phyloP scores from a whole-genome alignment of 139 green algal genomes.

The Auxenochlorella protothecoides region DNA sequence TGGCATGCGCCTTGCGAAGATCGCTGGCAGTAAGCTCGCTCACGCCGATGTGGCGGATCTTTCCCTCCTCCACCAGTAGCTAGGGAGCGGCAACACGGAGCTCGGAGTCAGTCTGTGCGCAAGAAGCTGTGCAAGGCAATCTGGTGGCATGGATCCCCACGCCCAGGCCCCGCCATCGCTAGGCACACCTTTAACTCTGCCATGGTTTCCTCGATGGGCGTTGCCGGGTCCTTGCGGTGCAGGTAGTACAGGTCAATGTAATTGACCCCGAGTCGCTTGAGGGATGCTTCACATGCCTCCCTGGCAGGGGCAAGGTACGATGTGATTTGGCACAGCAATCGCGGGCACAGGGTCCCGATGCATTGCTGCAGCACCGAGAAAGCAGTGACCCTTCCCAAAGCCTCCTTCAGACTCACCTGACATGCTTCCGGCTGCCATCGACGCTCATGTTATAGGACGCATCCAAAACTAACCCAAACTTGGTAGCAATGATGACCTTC shows the following conservation, averaged over 20 bases:
- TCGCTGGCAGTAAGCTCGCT: slow-evolving; percentile 41
- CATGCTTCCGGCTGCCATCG: no score
- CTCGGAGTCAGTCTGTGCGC: background rate
- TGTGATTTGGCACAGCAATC: no score
- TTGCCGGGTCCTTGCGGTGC: slow-evolving; percentile 31
- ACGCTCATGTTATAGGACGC: background rate
- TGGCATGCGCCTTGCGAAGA: slow-evolving; percentile 47
- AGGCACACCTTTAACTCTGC: slow-evolving; percentile 32
- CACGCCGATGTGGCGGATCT: slow-evolving; percentile 59
- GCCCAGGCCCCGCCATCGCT: background rate
- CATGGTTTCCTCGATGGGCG: slow-evolving; percentile 49
- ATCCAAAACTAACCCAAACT: slow-evolving; percentile 27
- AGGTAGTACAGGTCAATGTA: slow-evolving; percentile 41
- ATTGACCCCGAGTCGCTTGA: slow-evolving; percentile 34
- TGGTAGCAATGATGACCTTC: slow-evolving; percentile 28
- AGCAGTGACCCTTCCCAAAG: no score
- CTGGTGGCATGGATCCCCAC: background rate
- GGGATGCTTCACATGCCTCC: slow-evolving; percentile 16
- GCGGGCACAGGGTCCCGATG: no score
- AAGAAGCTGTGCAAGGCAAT: background rate
- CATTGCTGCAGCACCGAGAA: no score
- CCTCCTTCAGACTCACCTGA: no score
- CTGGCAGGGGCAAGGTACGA: no score
- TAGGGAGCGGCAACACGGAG: slow-evolving; percentile 3
- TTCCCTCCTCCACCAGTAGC: slow-evolving; percentile 51